Conservation (phyloP, 768 basidiomycete genomes). For the Tremella yokohamensis region DNA sequence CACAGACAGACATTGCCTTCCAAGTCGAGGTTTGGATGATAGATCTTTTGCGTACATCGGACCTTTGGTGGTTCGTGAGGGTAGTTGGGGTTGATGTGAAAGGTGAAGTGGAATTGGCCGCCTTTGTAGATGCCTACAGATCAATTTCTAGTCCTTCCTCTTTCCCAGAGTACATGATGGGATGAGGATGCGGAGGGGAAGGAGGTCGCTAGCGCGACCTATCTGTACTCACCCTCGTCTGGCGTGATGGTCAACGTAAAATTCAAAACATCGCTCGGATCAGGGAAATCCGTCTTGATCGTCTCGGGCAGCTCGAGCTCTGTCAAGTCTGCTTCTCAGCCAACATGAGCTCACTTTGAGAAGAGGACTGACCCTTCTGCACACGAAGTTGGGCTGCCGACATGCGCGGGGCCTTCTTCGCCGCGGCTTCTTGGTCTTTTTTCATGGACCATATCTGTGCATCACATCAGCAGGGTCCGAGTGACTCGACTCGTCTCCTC, state of each 20-base stretch:
- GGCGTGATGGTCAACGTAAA: conserved; percentile 92
- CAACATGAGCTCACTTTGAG: background rate
- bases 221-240: conserved; percentile 72
- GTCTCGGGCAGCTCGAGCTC: conserved; percentile 93
- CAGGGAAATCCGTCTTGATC: conserved; percentile 91
- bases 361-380: conserved; percentile 76
- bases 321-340: conserved; percentile 67
- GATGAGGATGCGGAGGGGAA: no score
- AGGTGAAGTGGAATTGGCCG: conserved; percentile 87
- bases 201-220: background rate
- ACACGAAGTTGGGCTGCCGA: conserved; percentile 97
- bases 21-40: conserved; percentile 96
- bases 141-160: background rate
- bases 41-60: conserved; percentile 94
- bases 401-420: conserved; percentile 97
- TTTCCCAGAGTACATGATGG: background rate
- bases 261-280: conserved; percentile 91
- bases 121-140: conserved; percentile 95
- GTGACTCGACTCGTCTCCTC: background rate
- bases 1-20: conserved; percentile 93
- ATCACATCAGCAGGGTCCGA: no score
- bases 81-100: conserved; percentile 95
- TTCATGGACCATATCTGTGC: conserved; percentile 98
- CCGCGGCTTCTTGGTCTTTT: conserved; percentile 96
- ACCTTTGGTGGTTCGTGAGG: conserved; percentile 99